These are phyloP conservation scores for Cornus suecica DNA, from an alignment of 148 eudicot genomes.

Conservation along the genomic window DNA sequence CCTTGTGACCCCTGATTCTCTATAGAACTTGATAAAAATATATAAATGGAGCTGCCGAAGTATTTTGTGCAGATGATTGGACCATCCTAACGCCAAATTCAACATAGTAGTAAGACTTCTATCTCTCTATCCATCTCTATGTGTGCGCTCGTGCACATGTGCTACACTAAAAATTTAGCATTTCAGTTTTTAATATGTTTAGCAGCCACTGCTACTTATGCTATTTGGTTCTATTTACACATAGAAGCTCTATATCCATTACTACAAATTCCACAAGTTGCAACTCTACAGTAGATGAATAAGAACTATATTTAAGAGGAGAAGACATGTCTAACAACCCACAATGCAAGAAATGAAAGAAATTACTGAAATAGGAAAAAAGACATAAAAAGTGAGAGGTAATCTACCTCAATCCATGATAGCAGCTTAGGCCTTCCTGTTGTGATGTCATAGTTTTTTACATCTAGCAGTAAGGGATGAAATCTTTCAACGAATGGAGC, in stretches of 20 bases:
- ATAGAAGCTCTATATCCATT: not conserved
- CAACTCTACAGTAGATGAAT: not conserved
- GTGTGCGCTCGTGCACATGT: no score
- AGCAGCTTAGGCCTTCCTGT: constrained; percentile 41
- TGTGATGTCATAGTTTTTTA: constrained; percentile 40
- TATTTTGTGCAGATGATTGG: no score
- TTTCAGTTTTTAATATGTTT: not conserved
- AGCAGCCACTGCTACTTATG: not conserved
- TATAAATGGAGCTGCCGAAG: no score
- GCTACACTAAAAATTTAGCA: not conserved
- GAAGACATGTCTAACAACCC: not conserved
- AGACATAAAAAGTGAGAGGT: not conserved
- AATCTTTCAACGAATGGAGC: constrained; percentile 50
- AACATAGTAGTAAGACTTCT: no score
- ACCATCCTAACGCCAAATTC: no score
- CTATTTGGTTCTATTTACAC: not conserved
- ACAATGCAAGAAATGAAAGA: not conserved
- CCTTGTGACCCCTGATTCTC: no score
- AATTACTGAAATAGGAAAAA: not conserved
- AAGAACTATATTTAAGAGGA: not conserved
- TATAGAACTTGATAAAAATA: no score
- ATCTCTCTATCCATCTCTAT: no score
- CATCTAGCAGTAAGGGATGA: constrained; percentile 32
- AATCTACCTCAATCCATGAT: constrained; percentile 45
- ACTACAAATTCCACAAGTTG: not conserved